Evolutionary conservation across 306 rosid genomes (phyloP).

Genomic region (Quercus ilex): DNA sequence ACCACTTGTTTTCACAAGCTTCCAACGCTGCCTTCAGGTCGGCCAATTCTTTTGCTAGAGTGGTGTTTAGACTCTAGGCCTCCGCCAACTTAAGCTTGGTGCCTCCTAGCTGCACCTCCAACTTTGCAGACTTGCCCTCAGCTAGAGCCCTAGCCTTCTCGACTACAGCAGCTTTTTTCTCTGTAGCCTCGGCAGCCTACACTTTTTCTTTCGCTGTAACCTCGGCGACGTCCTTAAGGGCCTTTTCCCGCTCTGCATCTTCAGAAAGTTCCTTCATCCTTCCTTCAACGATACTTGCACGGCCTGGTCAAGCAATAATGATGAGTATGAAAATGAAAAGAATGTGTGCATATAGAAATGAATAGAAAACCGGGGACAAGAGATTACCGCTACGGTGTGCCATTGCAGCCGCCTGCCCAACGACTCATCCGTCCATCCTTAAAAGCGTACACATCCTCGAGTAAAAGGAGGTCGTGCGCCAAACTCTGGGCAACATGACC

Average conservation of each 20-base stretch:
- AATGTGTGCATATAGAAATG: no score
- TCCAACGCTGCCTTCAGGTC: rapidly evolving
- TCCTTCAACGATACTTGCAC: rapidly evolving
- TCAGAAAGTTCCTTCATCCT: no score
- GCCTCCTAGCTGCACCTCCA: rapidly evolving
- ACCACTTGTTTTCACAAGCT: no score
- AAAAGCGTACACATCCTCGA: rapidly evolving
- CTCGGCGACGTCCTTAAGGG: rapidly evolving
- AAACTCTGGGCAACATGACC: no score
- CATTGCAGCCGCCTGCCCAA: no score
- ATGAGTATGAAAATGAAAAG: no score
- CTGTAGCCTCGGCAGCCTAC: rapidly evolving
- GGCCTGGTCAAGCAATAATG: no score
- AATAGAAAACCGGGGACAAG: rapidly evolving
- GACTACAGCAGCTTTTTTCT: rapidly evolving
- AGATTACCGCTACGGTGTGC: rapidly evolving
- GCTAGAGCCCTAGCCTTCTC: rapidly evolving
- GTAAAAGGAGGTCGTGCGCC: no score
- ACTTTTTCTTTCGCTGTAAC: no score
- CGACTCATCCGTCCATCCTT: rapidly evolving
- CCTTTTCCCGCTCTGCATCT: no score
- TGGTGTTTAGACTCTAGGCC: rapidly evolving
- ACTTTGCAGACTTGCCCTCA: rapidly evolving
- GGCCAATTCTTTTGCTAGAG: no score
- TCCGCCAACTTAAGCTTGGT: no score